phyloP scores from a whole-genome alignment of 495 filamentous ascomycete species.

The Xylaria curta region DNA sequence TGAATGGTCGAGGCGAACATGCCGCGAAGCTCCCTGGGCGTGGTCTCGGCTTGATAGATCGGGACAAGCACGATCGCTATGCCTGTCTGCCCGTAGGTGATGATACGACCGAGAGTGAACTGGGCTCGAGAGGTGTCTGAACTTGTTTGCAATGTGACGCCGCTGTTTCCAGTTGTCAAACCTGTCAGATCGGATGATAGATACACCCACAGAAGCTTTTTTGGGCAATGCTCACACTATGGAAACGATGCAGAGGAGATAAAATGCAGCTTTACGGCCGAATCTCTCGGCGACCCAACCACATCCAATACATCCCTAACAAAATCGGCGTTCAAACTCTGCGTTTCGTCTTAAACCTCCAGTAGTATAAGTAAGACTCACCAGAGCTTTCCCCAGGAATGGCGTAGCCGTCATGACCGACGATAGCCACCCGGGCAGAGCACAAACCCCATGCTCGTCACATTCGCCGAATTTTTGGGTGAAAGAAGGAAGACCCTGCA shows the following conservation, averaged over 20 bases:
- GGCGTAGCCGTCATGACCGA: conserved; percentile 33
- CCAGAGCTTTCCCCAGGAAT: conserved; percentile 32
- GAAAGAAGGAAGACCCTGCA: conserved; percentile 31
- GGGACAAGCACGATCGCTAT: conserved; percentile 37
- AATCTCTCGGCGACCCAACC: conserved; percentile 31
- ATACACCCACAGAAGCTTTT: background rate
- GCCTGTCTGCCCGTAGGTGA: conserved; percentile 37
- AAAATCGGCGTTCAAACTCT: conserved; percentile 12
- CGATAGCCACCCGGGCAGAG: conserved; percentile 30
- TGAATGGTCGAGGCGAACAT: conserved; percentile 41
- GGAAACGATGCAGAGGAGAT: conserved; percentile 25
- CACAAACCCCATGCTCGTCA: conserved; percentile 25
- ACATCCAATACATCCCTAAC: conserved; percentile 27
- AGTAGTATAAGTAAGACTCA: conserved; percentile 22
- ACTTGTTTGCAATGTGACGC: conserved; percentile 36
- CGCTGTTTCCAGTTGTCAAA: conserved; percentile 22
- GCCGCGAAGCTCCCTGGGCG: conserved; percentile 31
- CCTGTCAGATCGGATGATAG: conserved; percentile 21
- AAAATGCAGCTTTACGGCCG: conserved; percentile 29
- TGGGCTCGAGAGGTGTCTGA: conserved; percentile 33
- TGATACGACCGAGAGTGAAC: conserved; percentile 35
- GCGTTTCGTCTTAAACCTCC: background rate
- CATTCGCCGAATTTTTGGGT: conserved; percentile 28
- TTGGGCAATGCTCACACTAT: conserved; percentile 29
- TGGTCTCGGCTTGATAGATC: conserved; percentile 35